A percentile compares a stretch with the other conserved stretches of the same genome.
phyloP scores from a whole-genome alignment of 1,139 yeast species.

The Spathaspora sp. region DNA sequence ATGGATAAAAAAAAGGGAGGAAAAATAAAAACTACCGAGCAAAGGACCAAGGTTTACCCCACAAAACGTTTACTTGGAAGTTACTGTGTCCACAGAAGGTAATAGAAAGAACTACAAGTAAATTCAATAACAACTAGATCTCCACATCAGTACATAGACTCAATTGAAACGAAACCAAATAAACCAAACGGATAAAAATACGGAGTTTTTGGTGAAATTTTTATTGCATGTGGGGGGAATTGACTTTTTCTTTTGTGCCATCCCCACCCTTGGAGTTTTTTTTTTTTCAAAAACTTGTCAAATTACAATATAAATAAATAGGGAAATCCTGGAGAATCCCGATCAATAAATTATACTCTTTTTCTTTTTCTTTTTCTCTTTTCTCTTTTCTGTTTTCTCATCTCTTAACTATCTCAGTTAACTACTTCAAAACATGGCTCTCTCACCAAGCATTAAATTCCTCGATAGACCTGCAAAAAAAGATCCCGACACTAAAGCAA shows the following conservation, averaged over 20 bases:
- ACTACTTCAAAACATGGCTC: slow-evolving; percentile 10
- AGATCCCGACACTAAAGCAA: slow-evolving; percentile 13
- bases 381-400: background rate
- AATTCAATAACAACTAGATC: too few species aligned
- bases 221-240: background rate
- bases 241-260: background rate
- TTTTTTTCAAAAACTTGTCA: background rate
- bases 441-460: slow-evolving; percentile 5
- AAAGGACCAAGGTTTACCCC: background rate
- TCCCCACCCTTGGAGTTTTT: background rate
- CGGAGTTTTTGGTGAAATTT: too few species aligned
- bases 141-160: too few species aligned
- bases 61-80: background rate
- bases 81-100: background rate
- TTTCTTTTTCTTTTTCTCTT: background rate
- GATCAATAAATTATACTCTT: background rate
- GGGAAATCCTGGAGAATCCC: background rate
- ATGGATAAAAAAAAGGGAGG: background rate
- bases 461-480: slow-evolving; percentile 7
- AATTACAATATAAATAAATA: background rate
- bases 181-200: too few species aligned
- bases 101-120: background rate
- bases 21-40: background rate
- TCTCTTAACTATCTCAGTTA: background rate
- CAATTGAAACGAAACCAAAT: too few species aligned